Evolutionary conservation across 2,329 filamentous ascomycete genomes (phyloP).

Genomic region (Botrytis fabae): DNA sequence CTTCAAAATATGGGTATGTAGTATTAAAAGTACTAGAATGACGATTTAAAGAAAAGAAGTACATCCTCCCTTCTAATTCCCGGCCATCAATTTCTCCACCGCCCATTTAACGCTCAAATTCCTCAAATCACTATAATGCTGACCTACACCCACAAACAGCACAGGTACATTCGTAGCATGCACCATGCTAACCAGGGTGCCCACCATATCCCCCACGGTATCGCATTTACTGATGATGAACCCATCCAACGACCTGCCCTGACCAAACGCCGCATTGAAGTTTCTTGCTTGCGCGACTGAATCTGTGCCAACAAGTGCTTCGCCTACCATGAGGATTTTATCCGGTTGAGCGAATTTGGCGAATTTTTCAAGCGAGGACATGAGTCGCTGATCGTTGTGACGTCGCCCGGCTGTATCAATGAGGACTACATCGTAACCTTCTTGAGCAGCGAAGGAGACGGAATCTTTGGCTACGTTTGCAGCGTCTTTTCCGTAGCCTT

Average conservation of each 20-base stretch:
- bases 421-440: slow-evolving; percentile 87
- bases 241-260: slow-evolving; percentile 77
- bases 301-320: slow-evolving; percentile 88
- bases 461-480: slow-evolving; percentile 94
- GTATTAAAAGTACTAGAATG: neutral
- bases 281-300: slow-evolving; percentile 93
- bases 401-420: slow-evolving; percentile 94
- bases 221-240: slow-evolving; percentile 99
- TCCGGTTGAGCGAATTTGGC: slow-evolving; percentile 94
- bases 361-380: slow-evolving; percentile 97
- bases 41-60: no score
- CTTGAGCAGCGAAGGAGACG: slow-evolving; percentile 72
- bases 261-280: slow-evolving; percentile 91
- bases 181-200: slow-evolving; percentile 92
- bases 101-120: slow-evolving; percentile 71
- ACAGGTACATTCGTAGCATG: slow-evolving; percentile 97
- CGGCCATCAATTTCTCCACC: slow-evolving; percentile 60
- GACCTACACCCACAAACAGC: slow-evolving; percentile 79
- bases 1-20: neutral
- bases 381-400: slow-evolving; percentile 92
- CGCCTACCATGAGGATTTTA: slow-evolving; percentile 97
- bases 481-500: slow-evolving; percentile 96
- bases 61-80: slow-evolving; percentile 32
- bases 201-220: slow-evolving; percentile 93
- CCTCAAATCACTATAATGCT: slow-evolving; percentile 67